These are phyloP conservation scores for Penicillium sp. DNA, from an alignment of 2,329 filamentous ascomycete species.

Conservation along the genomic window DNA sequence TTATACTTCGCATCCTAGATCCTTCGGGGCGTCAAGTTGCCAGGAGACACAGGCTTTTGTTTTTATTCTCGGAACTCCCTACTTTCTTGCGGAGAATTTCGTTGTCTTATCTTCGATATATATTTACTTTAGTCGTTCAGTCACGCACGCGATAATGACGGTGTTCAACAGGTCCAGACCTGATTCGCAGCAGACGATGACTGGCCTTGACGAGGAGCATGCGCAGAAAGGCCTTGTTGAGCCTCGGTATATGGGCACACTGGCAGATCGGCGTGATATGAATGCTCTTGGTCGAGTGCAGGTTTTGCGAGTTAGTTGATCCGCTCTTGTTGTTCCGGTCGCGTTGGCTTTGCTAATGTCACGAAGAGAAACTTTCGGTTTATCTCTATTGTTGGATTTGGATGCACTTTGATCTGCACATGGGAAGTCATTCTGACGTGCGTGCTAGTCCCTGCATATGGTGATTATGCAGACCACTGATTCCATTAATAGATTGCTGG, in stretches of 20 bases:
- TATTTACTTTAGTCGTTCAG: not conserved
- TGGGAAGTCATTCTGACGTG: slow-evolving; percentile 47
- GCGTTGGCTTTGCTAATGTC: slow-evolving; percentile 2
- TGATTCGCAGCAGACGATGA: slow-evolving; percentile 18
- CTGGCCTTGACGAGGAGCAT: slow-evolving; percentile 18
- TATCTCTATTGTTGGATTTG: slow-evolving; percentile 48
- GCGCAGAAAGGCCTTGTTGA: slow-evolving; percentile 32
- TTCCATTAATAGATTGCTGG: slow-evolving; percentile 26
- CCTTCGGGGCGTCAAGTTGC: not conserved
- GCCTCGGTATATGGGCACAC: slow-evolving; percentile 40
- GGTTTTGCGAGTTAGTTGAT: slow-evolving; percentile 36
- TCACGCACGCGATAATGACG: slow-evolving; percentile 11
- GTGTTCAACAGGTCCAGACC: slow-evolving; percentile 7
- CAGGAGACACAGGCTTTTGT: not conserved
- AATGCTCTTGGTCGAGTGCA: slow-evolving; percentile 41
- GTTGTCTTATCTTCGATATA: not conserved
- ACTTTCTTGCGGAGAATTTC: not conserved
- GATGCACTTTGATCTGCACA: slow-evolving; percentile 44
- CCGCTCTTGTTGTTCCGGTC: slow-evolving; percentile 1
- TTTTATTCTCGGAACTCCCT: not conserved
- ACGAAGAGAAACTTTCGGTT: slow-evolving; percentile 47
- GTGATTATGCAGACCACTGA: slow-evolving; percentile 11
- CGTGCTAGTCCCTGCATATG: slow-evolving; percentile 12
- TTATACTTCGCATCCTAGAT: slow-evolving; percentile 3
- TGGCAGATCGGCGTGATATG: slow-evolving; percentile 41